Evolutionary conservation across 2,329 filamentous ascomycete genomes (phyloP).

Genomic region (Hirsutella minnesotensis): DNA sequence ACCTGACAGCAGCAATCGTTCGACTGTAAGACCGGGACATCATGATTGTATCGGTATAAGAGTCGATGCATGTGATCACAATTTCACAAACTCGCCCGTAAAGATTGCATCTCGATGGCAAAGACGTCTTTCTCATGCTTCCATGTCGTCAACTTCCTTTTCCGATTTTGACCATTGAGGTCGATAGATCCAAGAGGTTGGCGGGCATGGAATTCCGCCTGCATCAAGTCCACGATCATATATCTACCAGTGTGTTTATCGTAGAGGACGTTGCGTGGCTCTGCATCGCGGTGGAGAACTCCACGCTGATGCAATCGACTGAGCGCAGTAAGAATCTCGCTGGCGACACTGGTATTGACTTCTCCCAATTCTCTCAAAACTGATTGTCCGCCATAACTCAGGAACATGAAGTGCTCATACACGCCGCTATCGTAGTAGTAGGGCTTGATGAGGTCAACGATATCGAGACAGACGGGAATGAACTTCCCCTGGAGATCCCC

Average conservation of each 20-base stretch:
- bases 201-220: conserved; percentile 10
- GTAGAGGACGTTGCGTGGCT: conserved; percentile 20
- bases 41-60: too few species aligned
- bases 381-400: conserved; percentile 14
- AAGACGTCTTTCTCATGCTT: too few species aligned
- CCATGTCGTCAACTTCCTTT: conserved; percentile 9
- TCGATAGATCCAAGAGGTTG: conserved; percentile 11
- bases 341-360: too few species aligned
- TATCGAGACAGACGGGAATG: conserved; percentile 22
- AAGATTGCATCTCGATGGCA: too few species aligned
- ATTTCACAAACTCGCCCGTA: too few species aligned
- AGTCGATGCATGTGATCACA: too few species aligned
- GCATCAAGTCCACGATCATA: conserved; percentile 22
- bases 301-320: too few species aligned
- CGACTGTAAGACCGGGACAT: too few species aligned
- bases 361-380: too few species aligned
- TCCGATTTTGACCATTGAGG: conserved; percentile 9
- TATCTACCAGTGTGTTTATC: conserved; percentile 8
- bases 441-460: conserved; percentile 13
- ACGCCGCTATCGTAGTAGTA: conserved; percentile 19
- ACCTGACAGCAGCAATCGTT: too few species aligned
- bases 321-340: too few species aligned
- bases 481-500: conserved; percentile 16
- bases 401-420: conserved; percentile 19
- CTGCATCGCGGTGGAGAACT: conserved; percentile 16